Evolutionary conservation across 176 grass and related monocot species (phyloP).

Genomic region (Carex littledalei): DNA sequence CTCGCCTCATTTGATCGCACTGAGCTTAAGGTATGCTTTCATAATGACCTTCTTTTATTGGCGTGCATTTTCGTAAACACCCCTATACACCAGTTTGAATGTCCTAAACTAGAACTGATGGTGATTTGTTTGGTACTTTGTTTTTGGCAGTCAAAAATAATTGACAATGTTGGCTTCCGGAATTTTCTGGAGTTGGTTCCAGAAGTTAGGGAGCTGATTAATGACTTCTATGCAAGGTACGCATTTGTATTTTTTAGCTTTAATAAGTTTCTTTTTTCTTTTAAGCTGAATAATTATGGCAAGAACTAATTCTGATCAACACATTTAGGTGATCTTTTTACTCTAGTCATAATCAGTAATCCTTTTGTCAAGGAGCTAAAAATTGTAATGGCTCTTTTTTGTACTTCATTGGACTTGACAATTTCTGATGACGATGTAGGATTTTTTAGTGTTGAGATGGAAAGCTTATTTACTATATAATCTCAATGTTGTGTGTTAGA

Average conservation of each 20-base stretch:
- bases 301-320: neutral
- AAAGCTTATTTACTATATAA: neutral
- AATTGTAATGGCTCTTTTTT: neutral
- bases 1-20: slow-evolving; percentile 97
- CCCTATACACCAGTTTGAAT: neutral
- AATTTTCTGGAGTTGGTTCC: slow-evolving; percentile 96
- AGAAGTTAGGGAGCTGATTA: slow-evolving; percentile 95
- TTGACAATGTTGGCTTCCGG: slow-evolving; percentile 89
- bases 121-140: slow-evolving; percentile 5
- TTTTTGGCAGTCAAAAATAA: slow-evolving; percentile 71
- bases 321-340: neutral
- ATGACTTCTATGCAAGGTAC: slow-evolving; percentile 98
- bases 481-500: neutral
- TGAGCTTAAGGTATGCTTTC: slow-evolving; percentile 76
- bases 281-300: neutral
- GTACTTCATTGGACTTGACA: neutral
- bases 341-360: neutral
- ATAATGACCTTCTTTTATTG: neutral
- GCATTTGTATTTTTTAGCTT: slow-evolving; percentile 1
- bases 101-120: neutral
- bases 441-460: neutral
- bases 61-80: neutral
- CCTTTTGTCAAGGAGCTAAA: neutral
- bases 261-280: neutral
- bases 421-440: neutral